Evolutionary conservation across 495 filamentous ascomycete genomes (phyloP).

Genomic region (Hypomontagnella submonticulosa): DNA sequence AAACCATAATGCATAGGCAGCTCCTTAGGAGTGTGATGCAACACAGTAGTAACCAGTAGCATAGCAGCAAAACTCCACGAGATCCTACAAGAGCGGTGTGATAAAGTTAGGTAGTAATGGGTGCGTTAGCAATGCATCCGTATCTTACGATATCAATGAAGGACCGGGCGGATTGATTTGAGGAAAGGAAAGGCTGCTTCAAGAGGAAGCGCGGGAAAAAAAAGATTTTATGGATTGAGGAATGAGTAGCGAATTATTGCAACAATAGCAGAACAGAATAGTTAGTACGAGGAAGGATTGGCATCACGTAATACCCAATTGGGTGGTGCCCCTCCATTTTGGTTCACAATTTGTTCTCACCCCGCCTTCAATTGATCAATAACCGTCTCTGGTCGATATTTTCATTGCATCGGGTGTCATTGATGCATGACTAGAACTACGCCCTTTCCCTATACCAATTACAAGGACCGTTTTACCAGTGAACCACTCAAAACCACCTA

Average conservation of each 20-base stretch:
- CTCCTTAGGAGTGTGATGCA: background rate
- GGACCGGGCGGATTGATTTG: background rate
- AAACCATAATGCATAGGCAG: background rate
- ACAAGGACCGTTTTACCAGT: too few relatives aligned
- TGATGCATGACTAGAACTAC: too few relatives aligned
- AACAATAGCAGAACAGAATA: background rate
- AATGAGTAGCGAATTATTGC: conserved; percentile 11
- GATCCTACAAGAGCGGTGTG: conserved; percentile 13
- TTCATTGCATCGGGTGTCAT: too few relatives aligned
- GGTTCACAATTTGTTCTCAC: too few relatives aligned
- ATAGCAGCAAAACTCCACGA: conserved; percentile 21
- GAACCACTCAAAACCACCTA: too few relatives aligned
- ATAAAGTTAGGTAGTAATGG: conserved; percentile 13
- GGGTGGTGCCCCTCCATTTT: conserved; percentile 16
- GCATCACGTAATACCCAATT: conserved; percentile 18
- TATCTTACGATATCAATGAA: conserved; percentile 24
- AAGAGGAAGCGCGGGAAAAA: conserved; percentile 5
- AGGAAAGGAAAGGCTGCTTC: background rate
- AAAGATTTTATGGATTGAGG: conserved; percentile 1
- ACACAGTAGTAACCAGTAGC: conserved; percentile 10
- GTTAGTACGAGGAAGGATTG: conserved; percentile 2
- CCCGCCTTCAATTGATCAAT: too few relatives aligned
- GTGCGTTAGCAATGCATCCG: conserved; percentile 16
- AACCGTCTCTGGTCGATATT: too few relatives aligned
- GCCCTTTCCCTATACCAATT: too few relatives aligned